These are phyloP conservation scores for Trichoderma polysporum DNA, from an alignment of 2,329 filamentous ascomycete species.

Conservation along the genomic window DNA sequence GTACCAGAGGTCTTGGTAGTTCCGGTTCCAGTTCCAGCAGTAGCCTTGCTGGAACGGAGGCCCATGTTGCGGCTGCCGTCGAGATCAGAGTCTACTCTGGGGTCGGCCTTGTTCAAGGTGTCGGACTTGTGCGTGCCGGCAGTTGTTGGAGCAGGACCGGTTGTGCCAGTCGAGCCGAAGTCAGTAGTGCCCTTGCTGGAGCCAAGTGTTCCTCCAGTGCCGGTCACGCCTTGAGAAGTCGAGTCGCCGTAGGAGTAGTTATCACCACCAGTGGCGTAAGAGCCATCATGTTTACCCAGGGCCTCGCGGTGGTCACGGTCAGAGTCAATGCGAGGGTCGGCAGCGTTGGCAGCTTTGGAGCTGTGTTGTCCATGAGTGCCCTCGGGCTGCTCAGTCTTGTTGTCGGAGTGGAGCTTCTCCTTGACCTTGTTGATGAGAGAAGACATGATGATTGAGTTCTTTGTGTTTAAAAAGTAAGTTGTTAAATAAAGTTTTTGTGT, in stretches of 20 bases:
- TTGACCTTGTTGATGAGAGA: slow-evolving; percentile 60
- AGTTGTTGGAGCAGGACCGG: slow-evolving; percentile 28
- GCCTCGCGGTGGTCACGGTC: slow-evolving; percentile 18
- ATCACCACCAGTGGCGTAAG: slow-evolving; percentile 42
- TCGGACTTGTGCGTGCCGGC: slow-evolving; percentile 47
- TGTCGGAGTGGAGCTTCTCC: slow-evolving; percentile 50
- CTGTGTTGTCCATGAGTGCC: slow-evolving; percentile 41
- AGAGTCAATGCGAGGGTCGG: slow-evolving; percentile 53
- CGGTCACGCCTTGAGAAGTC: slow-evolving; percentile 31
- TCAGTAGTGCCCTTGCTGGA: slow-evolving; percentile 17
- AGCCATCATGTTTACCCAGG: slow-evolving; percentile 26
- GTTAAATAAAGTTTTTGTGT: not conserved
- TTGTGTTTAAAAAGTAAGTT: not conserved
- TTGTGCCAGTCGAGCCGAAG: slow-evolving; percentile 22
- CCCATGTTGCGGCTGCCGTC: slow-evolving; percentile 37
- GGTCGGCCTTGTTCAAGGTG: slow-evolving; percentile 51
- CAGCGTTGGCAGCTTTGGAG: slow-evolving; percentile 46
- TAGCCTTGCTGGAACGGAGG: slow-evolving; percentile 20
- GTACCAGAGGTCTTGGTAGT: slow-evolving; percentile 22
- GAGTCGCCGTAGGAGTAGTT: slow-evolving; percentile 35
- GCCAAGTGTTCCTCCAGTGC: not conserved
- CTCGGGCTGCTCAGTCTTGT: slow-evolving; percentile 26
- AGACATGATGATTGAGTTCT: slow-evolving; percentile 45
- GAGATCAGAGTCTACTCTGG: slow-evolving; percentile 54
- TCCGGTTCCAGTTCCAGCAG: slow-evolving; percentile 13